Evolutionary conservation across 352 stramenopile genomes (phyloP), one percentile per base, ranked within the genome.

Genomic region (Globisporangium spiculum): DNA sequence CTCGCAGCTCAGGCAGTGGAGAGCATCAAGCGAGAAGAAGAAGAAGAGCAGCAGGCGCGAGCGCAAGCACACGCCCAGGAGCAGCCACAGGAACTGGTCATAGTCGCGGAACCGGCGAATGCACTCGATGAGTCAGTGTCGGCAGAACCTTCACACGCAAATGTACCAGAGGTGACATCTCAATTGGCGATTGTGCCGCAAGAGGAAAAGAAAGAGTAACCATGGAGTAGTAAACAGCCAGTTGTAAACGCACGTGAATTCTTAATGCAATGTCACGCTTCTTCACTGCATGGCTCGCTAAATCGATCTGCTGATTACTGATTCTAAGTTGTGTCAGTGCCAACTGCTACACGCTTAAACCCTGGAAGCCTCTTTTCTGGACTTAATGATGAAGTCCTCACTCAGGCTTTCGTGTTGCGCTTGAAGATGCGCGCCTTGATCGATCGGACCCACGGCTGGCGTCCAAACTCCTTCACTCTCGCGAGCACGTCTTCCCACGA

Each of bases 401-500:
- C n/a, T 69, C 14, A 69, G 52, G 24, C 53, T 34, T 27, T 52
- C 16, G 32, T 12, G 2, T 36, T 34, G 32, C 53, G 20, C 14
- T 24, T 36, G 6, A 60, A 44, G 30, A 75, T 12, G 10, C 59
- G 59, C 1, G 53, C n/a, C 34, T 48, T 48, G 20, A 72, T 41
- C 14, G 65, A 30, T 20, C 54, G 54, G 53, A 72, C 48, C 59
- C 54, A 61, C 12, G 32, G 12, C 22, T 34, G 60, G 20, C 53
- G 41, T 24, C 55, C 73, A 6, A 80, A 26, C 26, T 68, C 36
- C 59, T 81, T 83, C 60, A 60, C 75, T 36, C 73, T 75, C 46
- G 50, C 41, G 1, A 84, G 70, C 63, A 86, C 72, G 52, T 88
- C 74, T 27, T 90, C 79, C 55, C 79, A 83, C 3, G 85, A 89